Base-by-base conservation (phyloP, 2,329 filamentous ascomycete genomes). In the Lasiodiplodia hormozganensis region DNA sequence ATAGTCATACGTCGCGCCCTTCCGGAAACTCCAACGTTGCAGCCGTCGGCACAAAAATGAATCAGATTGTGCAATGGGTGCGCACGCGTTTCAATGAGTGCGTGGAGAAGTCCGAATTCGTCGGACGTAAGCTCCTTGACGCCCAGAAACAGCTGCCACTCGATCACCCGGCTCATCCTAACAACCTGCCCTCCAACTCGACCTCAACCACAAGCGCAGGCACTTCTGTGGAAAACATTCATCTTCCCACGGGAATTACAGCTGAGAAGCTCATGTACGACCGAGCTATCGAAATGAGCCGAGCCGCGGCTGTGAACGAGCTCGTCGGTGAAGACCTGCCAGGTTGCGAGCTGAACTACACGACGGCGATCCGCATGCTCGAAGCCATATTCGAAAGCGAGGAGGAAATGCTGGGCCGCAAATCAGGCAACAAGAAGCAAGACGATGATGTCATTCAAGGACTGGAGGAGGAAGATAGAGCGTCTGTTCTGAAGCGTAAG, bases 261-360 rank as follows among this genome's bases (percentile, higher is more conserved):
- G 96, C 96, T 0, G 96, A 98, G 82, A 97, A 94, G 81, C 85
- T 99, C 56, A 97, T 99, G 94, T 99, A 97, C 77, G 96, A 99
- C 74, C 92, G 96, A 57, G 96, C 96, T 0, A 84, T 98, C 25
- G 96, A 99, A 78, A 98, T 99, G 96, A 97, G 94, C 78, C 89
- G 94, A 65, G 89, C 92, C 4, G 95, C 96, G 8, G 96, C 96
- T 8, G 96, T 98, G 76, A 96, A 97, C 74, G 96, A 99, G 81
- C 92, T 99, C 62, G 93, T 96, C 2, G 94, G 95, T 68, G 92
- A 96, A 71, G 94, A 98, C 78, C 84, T 98, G 28, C 82, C 85
- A 0, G 93, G 94, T 18, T 98, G 95, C 76, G 94, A 98, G 76
- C 89, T 97, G 31, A 94, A 94, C 21, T 99, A 99, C 77, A 87